Conservation (phyloP, 2,329 filamentous ascomycete species). For the Arthroderma sp. region DNA sequence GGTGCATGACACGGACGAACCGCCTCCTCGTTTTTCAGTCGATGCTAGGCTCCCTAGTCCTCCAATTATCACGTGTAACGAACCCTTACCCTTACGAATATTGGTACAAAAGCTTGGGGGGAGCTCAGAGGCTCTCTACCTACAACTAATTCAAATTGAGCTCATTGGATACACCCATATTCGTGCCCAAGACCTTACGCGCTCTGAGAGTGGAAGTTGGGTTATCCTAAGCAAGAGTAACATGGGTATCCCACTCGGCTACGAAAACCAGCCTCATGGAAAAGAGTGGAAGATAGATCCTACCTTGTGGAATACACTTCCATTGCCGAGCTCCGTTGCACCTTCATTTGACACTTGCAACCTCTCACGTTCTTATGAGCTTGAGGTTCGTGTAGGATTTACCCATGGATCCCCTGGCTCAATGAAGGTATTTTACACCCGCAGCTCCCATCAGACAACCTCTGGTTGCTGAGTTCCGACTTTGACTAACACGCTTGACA, state of each 20-base stretch:
- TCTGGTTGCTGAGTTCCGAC: background rate
- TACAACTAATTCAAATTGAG: conserved; percentile 69
- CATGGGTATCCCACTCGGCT: conserved; percentile 57
- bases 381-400: conserved; percentile 70
- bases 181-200: conserved; percentile 59
- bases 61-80: conserved; percentile 76
- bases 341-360: conserved; percentile 86
- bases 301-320: conserved; percentile 56
- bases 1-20: conserved; percentile 18
- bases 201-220: conserved; percentile 61
- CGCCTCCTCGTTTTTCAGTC: conserved; percentile 51
- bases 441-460: no score
- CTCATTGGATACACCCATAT: conserved; percentile 70
- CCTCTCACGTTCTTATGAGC: conserved; percentile 63
- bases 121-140: conserved; percentile 55
- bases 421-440: conserved; percentile 32
- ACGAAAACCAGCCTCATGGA: conserved; percentile 42
- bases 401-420: conserved; percentile 53
- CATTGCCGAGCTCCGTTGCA: conserved; percentile 72
- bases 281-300: conserved; percentile 58
- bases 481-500: background rate
- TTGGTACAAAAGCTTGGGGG: conserved; percentile 64
- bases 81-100: conserved; percentile 67
- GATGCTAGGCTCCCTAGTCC: conserved; percentile 81
- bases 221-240: conserved; percentile 59